Evolutionary conservation across 306 rosid genomes (phyloP).

Genomic region (Lathyrus oleraceus): DNA sequence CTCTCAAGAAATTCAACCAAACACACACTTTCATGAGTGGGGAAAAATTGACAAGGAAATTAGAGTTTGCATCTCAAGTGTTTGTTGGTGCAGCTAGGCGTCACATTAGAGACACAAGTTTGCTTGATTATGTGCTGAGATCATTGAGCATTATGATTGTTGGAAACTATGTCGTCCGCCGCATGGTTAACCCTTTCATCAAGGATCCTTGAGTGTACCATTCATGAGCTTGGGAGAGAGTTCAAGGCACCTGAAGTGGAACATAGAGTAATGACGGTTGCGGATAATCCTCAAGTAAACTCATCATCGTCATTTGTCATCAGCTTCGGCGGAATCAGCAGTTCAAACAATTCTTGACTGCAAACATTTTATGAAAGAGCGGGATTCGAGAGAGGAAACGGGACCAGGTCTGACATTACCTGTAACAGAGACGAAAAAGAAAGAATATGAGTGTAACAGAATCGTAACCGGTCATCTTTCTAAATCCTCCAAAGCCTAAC

Average conservation of each 20-base stretch:
- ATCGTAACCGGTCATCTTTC: too few species aligned
- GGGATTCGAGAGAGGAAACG: constrained; percentile 59
- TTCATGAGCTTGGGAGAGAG: constrained; percentile 56
- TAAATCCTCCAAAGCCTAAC: too few species aligned
- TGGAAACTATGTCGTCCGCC: constrained; percentile 67
- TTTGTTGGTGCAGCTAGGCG: constrained; percentile 81
- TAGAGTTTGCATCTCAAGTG: constrained; percentile 79
- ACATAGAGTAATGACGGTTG: constrained; percentile 18
- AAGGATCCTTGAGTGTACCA: constrained; percentile 68
- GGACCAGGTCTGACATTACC: constrained; percentile 65
- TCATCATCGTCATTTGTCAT: background rate
- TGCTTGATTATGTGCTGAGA: constrained; percentile 83
- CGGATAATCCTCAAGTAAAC: constrained; percentile 31
- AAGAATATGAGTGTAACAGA: too few species aligned
- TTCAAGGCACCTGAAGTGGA: constrained; percentile 42
- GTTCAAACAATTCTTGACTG: constrained; percentile 65
- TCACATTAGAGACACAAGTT: constrained; percentile 86
- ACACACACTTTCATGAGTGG: constrained; percentile 35
- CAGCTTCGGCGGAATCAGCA: constrained; percentile 49
- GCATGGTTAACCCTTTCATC: constrained; percentile 72
- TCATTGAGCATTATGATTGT: constrained; percentile 75
- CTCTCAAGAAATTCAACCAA: constrained; percentile 41
- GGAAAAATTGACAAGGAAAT: constrained; percentile 67
- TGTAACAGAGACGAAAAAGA: too few species aligned
- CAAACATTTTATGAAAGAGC: constrained; percentile 74